Percentiles rank a stretch among this genome's conserved stretches.
Conservation (phyloP, 2,329 filamentous ascomycete species). For the Colletotrichum simmondsii region DNA sequence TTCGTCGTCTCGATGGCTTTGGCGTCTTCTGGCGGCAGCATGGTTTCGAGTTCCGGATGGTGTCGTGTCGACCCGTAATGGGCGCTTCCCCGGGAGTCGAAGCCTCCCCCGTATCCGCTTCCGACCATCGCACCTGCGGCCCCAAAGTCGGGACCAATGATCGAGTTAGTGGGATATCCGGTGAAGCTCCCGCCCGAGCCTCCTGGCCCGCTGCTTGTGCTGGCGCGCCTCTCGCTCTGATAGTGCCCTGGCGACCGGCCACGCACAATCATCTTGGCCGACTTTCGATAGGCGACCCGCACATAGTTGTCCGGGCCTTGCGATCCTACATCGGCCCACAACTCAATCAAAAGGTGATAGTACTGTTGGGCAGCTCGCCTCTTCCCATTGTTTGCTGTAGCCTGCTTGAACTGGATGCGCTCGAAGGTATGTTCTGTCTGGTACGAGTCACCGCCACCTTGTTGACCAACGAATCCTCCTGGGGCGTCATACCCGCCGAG, state of each 20-base stretch:
- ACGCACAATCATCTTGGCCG: slow-evolving; percentile 87
- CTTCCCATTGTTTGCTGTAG: slow-evolving; percentile 94
- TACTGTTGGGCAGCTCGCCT: slow-evolving; percentile 90
- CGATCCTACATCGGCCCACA: slow-evolving; percentile 75
- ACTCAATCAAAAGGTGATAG: slow-evolving; percentile 89
- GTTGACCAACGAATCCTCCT: slow-evolving; percentile 43
- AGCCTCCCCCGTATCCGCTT: slow-evolving; percentile 47
- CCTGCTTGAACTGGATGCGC: slow-evolving; percentile 93
- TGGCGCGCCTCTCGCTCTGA: slow-evolving; percentile 75
- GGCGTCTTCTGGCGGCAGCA: slow-evolving; percentile 62
- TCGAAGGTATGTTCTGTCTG: slow-evolving; percentile 77
- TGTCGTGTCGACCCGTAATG: slow-evolving; percentile 56
- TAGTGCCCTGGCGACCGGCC: slow-evolving; percentile 86
- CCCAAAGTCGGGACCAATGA: slow-evolving; percentile 52
- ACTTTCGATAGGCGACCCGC: slow-evolving; percentile 78
- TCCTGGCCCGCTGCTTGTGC: slow-evolving; percentile 73
- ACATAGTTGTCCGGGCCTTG: slow-evolving; percentile 67
- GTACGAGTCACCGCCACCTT: slow-evolving; percentile 46
- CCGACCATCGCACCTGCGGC: slow-evolving; percentile 52
- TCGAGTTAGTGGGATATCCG: slow-evolving; percentile 52
- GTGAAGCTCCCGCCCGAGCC: slow-evolving; percentile 73
- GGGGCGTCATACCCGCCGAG: slow-evolving; percentile 45
- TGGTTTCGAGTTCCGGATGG: slow-evolving; percentile 63
- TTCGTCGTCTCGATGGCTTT: slow-evolving; percentile 61
- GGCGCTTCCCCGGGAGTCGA: slow-evolving; percentile 50